Evolutionary conservation across 768 basidiomycete genomes (phyloP).

Genomic region (Agaricus blazei): DNA sequence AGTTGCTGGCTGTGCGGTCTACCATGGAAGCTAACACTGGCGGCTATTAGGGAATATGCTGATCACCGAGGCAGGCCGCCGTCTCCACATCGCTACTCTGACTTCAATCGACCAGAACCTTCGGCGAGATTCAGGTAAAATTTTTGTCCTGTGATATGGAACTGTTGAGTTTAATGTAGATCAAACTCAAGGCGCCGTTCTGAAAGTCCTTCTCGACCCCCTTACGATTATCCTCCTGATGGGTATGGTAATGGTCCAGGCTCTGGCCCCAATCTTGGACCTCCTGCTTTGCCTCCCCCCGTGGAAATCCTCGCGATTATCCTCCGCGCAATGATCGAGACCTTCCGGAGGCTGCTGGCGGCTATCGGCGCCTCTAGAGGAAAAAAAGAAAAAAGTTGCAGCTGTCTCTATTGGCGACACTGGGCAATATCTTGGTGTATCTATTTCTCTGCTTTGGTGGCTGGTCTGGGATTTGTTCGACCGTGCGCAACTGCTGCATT

Average conservation of each 20-base stretch:
- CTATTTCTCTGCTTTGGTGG: slow-evolving; percentile 4
- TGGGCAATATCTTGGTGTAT: slow-evolving; percentile 1
- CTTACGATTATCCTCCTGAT: slow-evolving; percentile 53
- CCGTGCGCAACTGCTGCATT: neutral
- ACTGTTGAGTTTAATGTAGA: slow-evolving; percentile 1
- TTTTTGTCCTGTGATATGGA: neutral
- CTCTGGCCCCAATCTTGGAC: slow-evolving; percentile 7
- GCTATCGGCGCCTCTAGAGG: slow-evolving; percentile 35
- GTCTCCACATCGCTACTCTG: slow-evolving; percentile 42
- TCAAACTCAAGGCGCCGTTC: slow-evolving; percentile 75
- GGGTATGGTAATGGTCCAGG: slow-evolving; percentile 33
- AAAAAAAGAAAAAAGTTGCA: neutral
- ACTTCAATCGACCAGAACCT: slow-evolving; percentile 46
- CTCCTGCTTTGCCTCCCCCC: slow-evolving; percentile 7
- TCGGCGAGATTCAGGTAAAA: slow-evolving; percentile 42
- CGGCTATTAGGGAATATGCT: slow-evolving; percentile 46
- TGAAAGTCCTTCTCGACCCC: slow-evolving; percentile 51
- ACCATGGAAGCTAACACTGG: slow-evolving; percentile 5
- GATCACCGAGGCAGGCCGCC: slow-evolving; percentile 53
- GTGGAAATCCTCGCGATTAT: slow-evolving; percentile 37
- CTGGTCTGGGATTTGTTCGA: neutral
- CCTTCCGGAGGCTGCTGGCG: slow-evolving; percentile 31
- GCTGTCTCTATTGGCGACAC: neutral
- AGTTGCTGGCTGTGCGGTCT: slow-evolving; percentile 14
- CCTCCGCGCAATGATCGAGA: slow-evolving; percentile 43